Evolutionary conservation across 2,329 filamentous ascomycete species (phyloP).

Genomic region (Colletotrichum limetticola): DNA sequence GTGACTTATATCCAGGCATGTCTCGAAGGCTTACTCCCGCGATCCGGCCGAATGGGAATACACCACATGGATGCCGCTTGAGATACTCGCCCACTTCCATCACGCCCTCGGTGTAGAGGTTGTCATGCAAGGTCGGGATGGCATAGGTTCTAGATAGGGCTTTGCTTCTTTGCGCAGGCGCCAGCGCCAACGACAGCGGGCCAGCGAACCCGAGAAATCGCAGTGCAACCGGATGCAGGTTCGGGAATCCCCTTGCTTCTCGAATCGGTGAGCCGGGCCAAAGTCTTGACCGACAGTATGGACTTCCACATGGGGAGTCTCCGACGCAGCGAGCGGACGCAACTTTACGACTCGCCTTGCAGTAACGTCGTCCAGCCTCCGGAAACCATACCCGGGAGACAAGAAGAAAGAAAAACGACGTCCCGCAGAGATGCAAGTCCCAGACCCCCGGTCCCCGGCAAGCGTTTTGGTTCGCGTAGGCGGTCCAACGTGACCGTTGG

Average conservation of each 20-base stretch:
- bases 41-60: constrained; percentile 34
- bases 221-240: constrained; percentile 10
- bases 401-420: not conserved
- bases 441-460: constrained; percentile 21
- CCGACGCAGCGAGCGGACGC: constrained; percentile 22
- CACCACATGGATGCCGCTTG: constrained; percentile 32
- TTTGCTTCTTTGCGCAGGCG: constrained; percentile 3
- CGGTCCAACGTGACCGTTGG: constrained; percentile 19
- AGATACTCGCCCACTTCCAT: not conserved
- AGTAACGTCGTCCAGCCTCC: not conserved
- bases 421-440: constrained; percentile 5
- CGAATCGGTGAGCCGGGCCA: constrained; percentile 20
- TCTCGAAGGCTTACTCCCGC: constrained; percentile 1
- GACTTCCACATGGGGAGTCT: constrained; percentile 13
- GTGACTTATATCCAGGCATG: constrained; percentile 19
- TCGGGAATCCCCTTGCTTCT: constrained; percentile 8
- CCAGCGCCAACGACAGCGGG: not conserved
- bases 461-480: not conserved
- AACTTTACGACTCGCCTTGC: constrained; percentile 6
- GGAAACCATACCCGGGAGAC: not conserved
- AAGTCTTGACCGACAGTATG: constrained; percentile 23
- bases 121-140: constrained; percentile 9
- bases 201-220: not conserved
- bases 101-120: not conserved
- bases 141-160: not conserved